A percentile compares a stretch with the other conserved stretches of the same genome.
Conservation (phyloP, 345 rosid genomes). For the Lepidium didymum region DNA sequence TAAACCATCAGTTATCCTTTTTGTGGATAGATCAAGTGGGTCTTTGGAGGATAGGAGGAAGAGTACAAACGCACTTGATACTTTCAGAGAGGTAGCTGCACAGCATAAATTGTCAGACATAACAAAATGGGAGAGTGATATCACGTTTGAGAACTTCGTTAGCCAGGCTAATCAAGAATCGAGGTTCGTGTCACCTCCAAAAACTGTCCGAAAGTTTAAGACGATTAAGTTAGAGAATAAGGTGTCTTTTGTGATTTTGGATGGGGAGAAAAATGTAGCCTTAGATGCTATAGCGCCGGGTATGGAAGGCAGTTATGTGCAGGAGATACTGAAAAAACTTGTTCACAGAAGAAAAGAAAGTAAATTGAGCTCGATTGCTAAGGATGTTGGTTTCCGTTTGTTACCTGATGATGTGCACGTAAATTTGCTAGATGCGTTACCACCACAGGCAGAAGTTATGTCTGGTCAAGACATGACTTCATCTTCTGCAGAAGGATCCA, state of each 20-base stretch:
- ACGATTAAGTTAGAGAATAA: conserved; percentile 47
- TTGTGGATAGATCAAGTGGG: conserved; percentile 75
- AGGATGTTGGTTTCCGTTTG: conserved; percentile 79
- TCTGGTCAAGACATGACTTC: conserved; percentile 30
- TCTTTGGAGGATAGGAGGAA: conserved; percentile 45
- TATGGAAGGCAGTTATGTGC: conserved; percentile 62
- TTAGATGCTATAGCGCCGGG: conserved; percentile 46
- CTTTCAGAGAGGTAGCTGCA: conserved; percentile 57
- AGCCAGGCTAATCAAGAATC: conserved; percentile 30
- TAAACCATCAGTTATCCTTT: conserved; percentile 68
- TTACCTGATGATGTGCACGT: conserved; percentile 65
- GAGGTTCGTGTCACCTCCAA: conserved; percentile 39
- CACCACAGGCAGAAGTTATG: conserved; percentile 36
- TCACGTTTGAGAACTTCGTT: conserved; percentile 30
- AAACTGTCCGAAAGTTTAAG: conserved; percentile 34
- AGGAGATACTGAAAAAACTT: conserved; percentile 56
- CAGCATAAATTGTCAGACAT: conserved; percentile 32
- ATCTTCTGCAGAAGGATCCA: conserved; percentile 32
- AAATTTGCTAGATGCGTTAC: conserved; percentile 34
- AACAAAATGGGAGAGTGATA: conserved; percentile 23
- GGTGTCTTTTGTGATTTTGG: conserved; percentile 61
- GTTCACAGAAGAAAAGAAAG: conserved; percentile 55
- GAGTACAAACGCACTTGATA: conserved; percentile 58
- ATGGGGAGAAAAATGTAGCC: conserved; percentile 53
- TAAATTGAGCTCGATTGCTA: conserved; percentile 68